Evolutionary conservation across 352 stramenopile species (phyloP).

Genomic region (Halophytophthora batemanensis): DNA sequence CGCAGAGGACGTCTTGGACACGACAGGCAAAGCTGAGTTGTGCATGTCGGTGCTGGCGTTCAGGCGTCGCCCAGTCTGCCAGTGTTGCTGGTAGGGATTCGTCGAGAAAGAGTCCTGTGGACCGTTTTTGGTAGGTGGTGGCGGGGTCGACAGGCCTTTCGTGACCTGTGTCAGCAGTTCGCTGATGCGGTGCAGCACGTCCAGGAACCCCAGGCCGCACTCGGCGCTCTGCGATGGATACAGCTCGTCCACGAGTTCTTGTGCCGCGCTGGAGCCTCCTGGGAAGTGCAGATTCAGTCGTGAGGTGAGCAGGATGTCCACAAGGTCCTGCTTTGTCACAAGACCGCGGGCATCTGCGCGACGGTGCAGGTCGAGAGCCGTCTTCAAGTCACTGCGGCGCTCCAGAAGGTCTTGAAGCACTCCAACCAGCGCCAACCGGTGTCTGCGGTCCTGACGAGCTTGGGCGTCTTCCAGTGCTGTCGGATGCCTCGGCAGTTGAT

Average conservation of each 20-base stretch:
- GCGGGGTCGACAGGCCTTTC: slow-evolving; percentile 15
- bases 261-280: slow-evolving; percentile 31
- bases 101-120: slow-evolving; percentile 22
- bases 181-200: slow-evolving; percentile 61
- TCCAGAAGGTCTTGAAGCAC: slow-evolving; percentile 74
- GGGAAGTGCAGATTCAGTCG: slow-evolving; percentile 58
- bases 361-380: slow-evolving; percentile 60
- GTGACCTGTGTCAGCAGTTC: slow-evolving; percentile 54
- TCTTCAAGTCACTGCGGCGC: slow-evolving; percentile 67
- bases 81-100: slow-evolving; percentile 30
- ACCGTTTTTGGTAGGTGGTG: slow-evolving; percentile 9
- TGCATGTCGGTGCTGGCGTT: slow-evolving; percentile 29
- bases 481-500: slow-evolving; percentile 6
- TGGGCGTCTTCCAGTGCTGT: slow-evolving; percentile 13
- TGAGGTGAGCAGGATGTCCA: slow-evolving; percentile 64
- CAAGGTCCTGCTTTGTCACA: slow-evolving; percentile 52
- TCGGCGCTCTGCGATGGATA: slow-evolving; percentile 36
- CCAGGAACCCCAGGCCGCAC: slow-evolving; percentile 43
- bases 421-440: slow-evolving; percentile 40
- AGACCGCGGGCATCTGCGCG: slow-evolving; percentile 55
- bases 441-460: slow-evolving; percentile 21
- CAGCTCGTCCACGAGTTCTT: slow-evolving; percentile 61
- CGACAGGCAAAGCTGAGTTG: slow-evolving; percentile 19
- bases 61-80: slow-evolving; percentile 35
- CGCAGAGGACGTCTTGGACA: slow-evolving; percentile 10